A percentile compares a stretch with the other conserved stretches of the same genome.
These are phyloP conservation scores for Backusella australiensis DNA, from an alignment of 192 early-diverging fungal species.

Conservation along the genomic window DNA sequence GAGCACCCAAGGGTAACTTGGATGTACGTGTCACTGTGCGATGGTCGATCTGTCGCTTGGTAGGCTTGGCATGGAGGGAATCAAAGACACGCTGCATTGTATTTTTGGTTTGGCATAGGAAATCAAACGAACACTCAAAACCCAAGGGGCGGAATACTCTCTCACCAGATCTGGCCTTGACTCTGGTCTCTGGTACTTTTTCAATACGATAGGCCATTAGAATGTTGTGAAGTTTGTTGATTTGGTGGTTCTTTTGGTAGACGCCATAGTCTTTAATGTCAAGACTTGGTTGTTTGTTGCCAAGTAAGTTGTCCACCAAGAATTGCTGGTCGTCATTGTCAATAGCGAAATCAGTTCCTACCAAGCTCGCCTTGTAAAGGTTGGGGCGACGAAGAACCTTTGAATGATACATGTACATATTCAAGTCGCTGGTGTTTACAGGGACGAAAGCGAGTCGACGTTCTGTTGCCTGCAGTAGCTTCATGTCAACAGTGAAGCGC, in stretches of 20 bases:
- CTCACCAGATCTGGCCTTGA: constrained; percentile 22
- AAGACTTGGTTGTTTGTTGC: background rate
- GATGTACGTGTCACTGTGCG: background rate
- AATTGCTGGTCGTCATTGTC: background rate
- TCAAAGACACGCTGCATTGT: constrained; percentile 11
- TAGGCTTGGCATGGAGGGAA: constrained; percentile 11
- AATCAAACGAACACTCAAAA: constrained; percentile 20
- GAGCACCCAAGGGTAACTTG: constrained; percentile 1
- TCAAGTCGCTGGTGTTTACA: constrained; percentile 1
- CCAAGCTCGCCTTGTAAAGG: constrained; percentile 5
- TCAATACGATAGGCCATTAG: constrained; percentile 4
- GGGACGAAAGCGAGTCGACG: constrained; percentile 18
- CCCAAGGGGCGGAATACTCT: constrained; percentile 11
- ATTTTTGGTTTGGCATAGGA: constrained; percentile 13
- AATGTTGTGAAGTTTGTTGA: constrained; percentile 1
- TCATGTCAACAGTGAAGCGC: constrained; percentile 26
- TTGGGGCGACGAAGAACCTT: constrained; percentile 16
- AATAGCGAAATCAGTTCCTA: background rate
- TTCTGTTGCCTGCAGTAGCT: constrained; percentile 2
- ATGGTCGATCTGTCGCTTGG: constrained; percentile 7
- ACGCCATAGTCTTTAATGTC: background rate
- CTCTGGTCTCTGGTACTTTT: background rate
- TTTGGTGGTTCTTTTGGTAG: constrained; percentile 5
- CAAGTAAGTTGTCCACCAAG: background rate
- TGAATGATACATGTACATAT: constrained; percentile 16